Evolutionary conservation across 331 rosid species (phyloP).

Genomic region (Ulmus americana): DNA sequence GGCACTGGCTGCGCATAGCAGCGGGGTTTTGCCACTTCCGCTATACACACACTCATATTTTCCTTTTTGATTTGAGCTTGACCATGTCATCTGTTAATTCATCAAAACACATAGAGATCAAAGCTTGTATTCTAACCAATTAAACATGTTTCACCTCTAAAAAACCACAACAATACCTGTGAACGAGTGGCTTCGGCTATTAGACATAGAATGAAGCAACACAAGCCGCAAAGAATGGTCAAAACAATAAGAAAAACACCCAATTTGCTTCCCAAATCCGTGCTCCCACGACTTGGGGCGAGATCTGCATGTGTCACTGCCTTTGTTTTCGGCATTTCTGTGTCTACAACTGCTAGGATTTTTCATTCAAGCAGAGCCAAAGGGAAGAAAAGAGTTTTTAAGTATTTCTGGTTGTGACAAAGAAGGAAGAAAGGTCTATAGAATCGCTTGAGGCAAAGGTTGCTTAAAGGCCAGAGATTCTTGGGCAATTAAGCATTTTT

Average conservation of each 20-base stretch:
- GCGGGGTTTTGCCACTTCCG: slow-evolving; percentile 69
- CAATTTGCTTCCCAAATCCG: slow-evolving; percentile 61
- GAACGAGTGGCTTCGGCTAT: slow-evolving; percentile 89
- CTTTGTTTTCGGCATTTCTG: slow-evolving; percentile 34
- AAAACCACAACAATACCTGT: slow-evolving; percentile 34
- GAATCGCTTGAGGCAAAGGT: slow-evolving; percentile 86
- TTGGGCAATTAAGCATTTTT: slow-evolving; percentile 29
- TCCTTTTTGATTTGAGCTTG: slow-evolving; percentile 25
- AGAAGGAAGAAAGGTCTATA: slow-evolving; percentile 24
- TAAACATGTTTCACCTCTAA: neutral
- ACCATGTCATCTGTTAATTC: slow-evolving; percentile 51
- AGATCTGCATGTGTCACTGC: slow-evolving; percentile 91
- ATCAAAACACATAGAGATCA: neutral
- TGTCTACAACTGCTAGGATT: slow-evolving; percentile 19
- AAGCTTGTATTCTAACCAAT: too few relatives aligned
- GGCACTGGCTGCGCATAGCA: slow-evolving; percentile 61
- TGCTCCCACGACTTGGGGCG: slow-evolving; percentile 44
- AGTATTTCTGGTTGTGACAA: slow-evolving; percentile 13
- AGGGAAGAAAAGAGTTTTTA: neutral
- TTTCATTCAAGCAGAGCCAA: slow-evolving; percentile 17
- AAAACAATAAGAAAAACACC: slow-evolving; percentile 52
- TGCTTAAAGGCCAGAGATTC: slow-evolving; percentile 74
- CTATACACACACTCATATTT: slow-evolving; percentile 60
- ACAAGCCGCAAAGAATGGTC: slow-evolving; percentile 62
- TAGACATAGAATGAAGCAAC: slow-evolving; percentile 75